Percentiles rank a stretch among this genome's conserved stretches.
Evolutionary conservation across 2,329 filamentous ascomycete genomes (phyloP).

Genomic region (Akanthomyces muscarius): DNA sequence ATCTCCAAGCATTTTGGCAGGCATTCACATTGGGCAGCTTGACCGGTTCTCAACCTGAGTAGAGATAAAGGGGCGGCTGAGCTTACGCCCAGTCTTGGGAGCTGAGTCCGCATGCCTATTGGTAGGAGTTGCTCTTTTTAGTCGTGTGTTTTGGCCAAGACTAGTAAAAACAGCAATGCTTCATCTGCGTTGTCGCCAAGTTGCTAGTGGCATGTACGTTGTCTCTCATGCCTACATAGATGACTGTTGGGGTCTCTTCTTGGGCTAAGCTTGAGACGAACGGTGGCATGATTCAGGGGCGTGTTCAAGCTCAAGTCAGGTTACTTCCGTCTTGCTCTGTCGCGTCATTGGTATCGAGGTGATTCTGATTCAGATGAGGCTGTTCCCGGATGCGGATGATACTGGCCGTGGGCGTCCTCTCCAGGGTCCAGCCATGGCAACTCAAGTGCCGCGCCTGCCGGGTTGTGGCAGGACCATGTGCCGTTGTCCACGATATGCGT

Average conservation of each 20-base stretch:
- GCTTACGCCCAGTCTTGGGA: too few relatives aligned
- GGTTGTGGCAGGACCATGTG: conserved; percentile 10
- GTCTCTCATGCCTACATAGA: too few relatives aligned
- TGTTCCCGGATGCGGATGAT: background rate
- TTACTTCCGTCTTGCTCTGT: background rate
- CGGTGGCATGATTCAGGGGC: background rate
- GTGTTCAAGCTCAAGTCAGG: background rate
- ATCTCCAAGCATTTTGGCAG: background rate
- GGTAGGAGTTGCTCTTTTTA: background rate
- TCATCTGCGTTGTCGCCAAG: background rate
- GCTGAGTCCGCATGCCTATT: background rate
- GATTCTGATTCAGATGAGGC: conserved; percentile 2
- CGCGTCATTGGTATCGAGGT: conserved; percentile 1
- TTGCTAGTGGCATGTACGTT: background rate
- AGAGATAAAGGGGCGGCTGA: too few relatives aligned
- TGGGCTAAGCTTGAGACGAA: conserved; percentile 1
- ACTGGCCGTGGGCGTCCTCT: background rate
- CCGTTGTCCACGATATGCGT: conserved; percentile 1
- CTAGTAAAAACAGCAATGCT: background rate
- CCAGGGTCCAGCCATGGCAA: background rate
- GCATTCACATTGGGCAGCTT: background rate
- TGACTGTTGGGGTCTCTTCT: too few relatives aligned
- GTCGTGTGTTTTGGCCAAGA: background rate
- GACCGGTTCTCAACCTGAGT: background rate
- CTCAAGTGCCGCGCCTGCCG: conserved; percentile 9